Base-by-base conservation (phyloP, 148 eudicot species). In the Rhododendron kiyosumense region DNA sequence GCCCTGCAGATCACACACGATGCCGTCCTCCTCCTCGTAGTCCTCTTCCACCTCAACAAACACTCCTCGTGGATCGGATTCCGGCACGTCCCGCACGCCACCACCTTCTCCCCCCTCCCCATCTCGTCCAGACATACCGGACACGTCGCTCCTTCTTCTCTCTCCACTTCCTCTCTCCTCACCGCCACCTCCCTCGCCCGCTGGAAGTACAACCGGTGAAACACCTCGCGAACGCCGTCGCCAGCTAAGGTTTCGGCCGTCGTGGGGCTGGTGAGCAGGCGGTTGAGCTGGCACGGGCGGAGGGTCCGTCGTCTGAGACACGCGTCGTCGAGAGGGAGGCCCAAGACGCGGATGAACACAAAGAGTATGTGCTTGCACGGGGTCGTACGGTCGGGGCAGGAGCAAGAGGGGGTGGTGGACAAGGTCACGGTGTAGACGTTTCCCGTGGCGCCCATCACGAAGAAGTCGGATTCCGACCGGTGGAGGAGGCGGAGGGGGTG, bases 1-100 rank as follows among this genome's bases (percentile, higher is more conserved):
- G 98, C 93, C 75, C 99, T 89, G 79, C 99, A 96, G 6, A 96
- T 91, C 78, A 96, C 99, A 79, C 99, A 96, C 17, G 93, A 95
- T 0, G 90, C 83, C 2, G 93, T 86, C 81, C 98, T 89, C 65
- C 96, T 89, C 65, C 95, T 82, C 43, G 90, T 91, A 83, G 90
- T 90, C 78, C 92, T 90, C 89, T 94, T 96, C 99, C 99, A 96
- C 2, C 89, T 86, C 93, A 89, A 36, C 83, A 96, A 88, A 65
- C 99, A 96, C 61, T 92, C 93, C 76, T 96, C 93, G 67, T 96
- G 99, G 28, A 96, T 86, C 38, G 87, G 88, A 74, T 96, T 96
- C 85, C 92, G 87, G 69, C 99, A 96, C 0, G 95, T 94, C 51
- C 90, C 87, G 73, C 99, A 96, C 3, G 91, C 93, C 85, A 95